phyloP scores from a whole-genome alignment of 768 basidiomycete genomes.

The Coprinopsis strossmayeri region DNA sequence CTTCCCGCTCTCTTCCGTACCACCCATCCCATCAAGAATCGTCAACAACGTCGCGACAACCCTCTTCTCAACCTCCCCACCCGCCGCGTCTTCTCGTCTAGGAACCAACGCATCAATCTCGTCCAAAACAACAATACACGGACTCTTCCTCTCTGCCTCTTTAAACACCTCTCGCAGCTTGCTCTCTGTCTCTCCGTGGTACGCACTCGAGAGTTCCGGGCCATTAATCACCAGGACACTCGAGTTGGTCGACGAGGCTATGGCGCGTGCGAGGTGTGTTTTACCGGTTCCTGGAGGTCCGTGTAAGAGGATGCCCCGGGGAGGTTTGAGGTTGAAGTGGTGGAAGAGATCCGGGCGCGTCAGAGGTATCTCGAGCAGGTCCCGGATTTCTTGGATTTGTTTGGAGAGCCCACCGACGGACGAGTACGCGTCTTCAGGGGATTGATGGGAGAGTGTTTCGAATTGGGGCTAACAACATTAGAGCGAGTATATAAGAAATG shows the following conservation, averaged over 20 bases:
- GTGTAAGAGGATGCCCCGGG: slow-evolving; percentile 90
- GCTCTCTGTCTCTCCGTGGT: slow-evolving; percentile 95
- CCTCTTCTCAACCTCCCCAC: slow-evolving; percentile 92
- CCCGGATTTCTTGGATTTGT: slow-evolving; percentile 75
- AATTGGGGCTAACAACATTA: slow-evolving; percentile 31
- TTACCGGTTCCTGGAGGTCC: slow-evolving; percentile 98
- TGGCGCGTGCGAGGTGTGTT: slow-evolving; percentile 91
- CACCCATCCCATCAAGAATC: slow-evolving; percentile 86
- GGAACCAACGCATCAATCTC: slow-evolving; percentile 96
- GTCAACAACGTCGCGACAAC: slow-evolving; percentile 95
- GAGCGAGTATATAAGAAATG: slow-evolving; percentile 6
- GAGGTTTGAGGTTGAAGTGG: slow-evolving; percentile 71
- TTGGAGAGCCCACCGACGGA: slow-evolving; percentile 83
- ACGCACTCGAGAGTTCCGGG: slow-evolving; percentile 90
- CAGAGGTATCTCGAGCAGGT: slow-evolving; percentile 28
- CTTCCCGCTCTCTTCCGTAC: slow-evolving; percentile 38
- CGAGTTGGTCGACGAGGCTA: slow-evolving; percentile 81
- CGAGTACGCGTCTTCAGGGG: slow-evolving; percentile 57
- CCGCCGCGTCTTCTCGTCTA: slow-evolving; percentile 79
- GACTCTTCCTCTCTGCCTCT: slow-evolving; percentile 73
- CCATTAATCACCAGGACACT: slow-evolving; percentile 93
- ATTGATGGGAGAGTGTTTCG: slow-evolving; percentile 37
- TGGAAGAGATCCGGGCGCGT: slow-evolving; percentile 26
- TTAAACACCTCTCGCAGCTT: slow-evolving; percentile 85
- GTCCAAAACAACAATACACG: slow-evolving; percentile 92